phyloP scores from a whole-genome alignment of 2,329 filamentous ascomycete species.

The Chaetomium sp. region DNA sequence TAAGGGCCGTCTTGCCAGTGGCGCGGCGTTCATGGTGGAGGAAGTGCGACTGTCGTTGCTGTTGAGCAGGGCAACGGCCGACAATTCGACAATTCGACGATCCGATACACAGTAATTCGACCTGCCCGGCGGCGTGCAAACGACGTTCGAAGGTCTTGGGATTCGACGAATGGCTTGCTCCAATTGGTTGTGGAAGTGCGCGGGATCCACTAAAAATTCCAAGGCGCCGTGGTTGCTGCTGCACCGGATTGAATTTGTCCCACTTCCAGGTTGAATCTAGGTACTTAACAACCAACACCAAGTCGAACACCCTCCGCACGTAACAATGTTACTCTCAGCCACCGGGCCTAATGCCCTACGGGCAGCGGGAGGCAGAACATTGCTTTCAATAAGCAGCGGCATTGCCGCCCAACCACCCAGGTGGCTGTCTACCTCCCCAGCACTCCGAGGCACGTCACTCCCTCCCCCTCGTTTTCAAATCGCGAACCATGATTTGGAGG shows the following conservation, averaged over 20 bases:
- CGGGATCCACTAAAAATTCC: slow-evolving; percentile 25
- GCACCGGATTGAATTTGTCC: background rate
- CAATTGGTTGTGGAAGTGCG: slow-evolving; percentile 12
- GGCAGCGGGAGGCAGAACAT: slow-evolving; percentile 30
- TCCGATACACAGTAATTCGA: background rate
- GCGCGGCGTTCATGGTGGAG: slow-evolving; percentile 60
- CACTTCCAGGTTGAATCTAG: background rate
- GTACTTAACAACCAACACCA: too few species aligned
- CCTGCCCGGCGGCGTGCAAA: slow-evolving; percentile 8
- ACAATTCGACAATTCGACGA: background rate
- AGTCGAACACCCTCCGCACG: background rate
- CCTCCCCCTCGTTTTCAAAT: background rate
- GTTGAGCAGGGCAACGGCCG: slow-evolving; percentile 2
- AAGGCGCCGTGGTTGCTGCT: background rate
- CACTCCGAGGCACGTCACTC: slow-evolving; percentile 28
- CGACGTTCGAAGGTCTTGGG: slow-evolving; percentile 19
- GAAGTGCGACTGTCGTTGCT: slow-evolving; percentile 14
- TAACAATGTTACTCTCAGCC: slow-evolving; percentile 33
- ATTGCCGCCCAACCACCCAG: slow-evolving; percentile 27
- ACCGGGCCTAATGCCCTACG: slow-evolving; percentile 31
- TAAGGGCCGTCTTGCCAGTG: slow-evolving; percentile 63
- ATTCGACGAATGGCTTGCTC: slow-evolving; percentile 16
- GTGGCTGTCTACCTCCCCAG: slow-evolving; percentile 34
- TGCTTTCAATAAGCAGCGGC: slow-evolving; percentile 27
- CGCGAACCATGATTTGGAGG: background rate